These are phyloP conservation scores for Jackrogersella multiformis DNA, from an alignment of 495 filamentous ascomycete species.

Conservation along the genomic window DNA sequence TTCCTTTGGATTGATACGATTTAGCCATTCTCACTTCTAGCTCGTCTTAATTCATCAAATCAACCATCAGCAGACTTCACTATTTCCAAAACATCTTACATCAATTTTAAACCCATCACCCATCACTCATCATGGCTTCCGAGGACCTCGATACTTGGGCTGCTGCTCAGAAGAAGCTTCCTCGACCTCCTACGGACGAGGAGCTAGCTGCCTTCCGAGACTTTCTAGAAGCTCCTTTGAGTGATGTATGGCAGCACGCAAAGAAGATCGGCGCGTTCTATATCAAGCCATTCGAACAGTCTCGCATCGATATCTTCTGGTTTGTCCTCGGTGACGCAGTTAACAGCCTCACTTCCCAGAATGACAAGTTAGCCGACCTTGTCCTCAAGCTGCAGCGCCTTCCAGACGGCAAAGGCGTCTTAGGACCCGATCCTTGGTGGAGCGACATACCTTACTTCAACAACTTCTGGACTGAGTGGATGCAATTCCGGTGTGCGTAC, in stretches of 20 bases:
- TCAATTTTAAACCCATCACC: background rate
- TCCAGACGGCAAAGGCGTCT: constrained; percentile 18
- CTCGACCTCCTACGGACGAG: constrained; percentile 7
- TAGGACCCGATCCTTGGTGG: constrained; percentile 20
- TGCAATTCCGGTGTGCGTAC: constrained; percentile 20
- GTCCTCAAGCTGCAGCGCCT: constrained; percentile 22
- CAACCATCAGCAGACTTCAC: background rate
- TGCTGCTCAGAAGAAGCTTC: constrained; percentile 13
- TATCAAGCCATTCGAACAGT: constrained; percentile 15
- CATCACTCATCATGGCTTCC: constrained; percentile 9
- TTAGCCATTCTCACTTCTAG: background rate
- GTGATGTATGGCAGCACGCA: constrained; percentile 17
- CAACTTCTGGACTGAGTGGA: constrained; percentile 22
- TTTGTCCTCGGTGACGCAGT: constrained; percentile 21
- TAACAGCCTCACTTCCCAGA: constrained; percentile 16
- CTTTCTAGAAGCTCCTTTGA: constrained; percentile 2
- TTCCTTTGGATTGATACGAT: too few relatives aligned
- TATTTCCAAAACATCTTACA: background rate
- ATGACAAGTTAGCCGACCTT: constrained; percentile 25
- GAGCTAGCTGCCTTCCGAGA: constrained; percentile 11
- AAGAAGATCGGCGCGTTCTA: constrained; percentile 11
- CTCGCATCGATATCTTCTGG: constrained; percentile 23
- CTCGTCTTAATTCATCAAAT: background rate
- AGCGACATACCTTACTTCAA: constrained; percentile 23
- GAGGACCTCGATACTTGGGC: constrained; percentile 13